These are phyloP conservation scores for Penicillium daleae DNA, from an alignment of 495 filamentous ascomycete species.

Conservation along the genomic window DNA sequence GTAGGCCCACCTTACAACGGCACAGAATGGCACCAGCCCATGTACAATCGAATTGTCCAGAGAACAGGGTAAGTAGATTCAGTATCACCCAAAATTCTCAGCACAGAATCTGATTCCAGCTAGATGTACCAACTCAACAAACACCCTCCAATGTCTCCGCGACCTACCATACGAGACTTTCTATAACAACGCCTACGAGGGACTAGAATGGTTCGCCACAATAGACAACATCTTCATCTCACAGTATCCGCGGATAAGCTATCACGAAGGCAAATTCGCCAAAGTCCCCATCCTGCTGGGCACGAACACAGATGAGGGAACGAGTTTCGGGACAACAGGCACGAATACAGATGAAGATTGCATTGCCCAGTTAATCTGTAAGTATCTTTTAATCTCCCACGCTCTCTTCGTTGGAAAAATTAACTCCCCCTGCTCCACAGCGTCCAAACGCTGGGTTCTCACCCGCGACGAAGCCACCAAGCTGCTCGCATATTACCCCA, in stretches of 20 bases:
- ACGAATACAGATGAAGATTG: conserved; percentile 49
- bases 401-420: neutral
- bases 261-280: conserved; percentile 38
- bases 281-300: conserved; percentile 52
- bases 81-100: too few species aligned
- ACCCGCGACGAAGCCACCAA: conserved; percentile 32
- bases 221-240: conserved; percentile 57
- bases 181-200: conserved; percentile 53
- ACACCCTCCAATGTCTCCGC: conserved; percentile 68
- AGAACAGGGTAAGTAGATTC: conserved; percentile 37
- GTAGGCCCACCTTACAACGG: conserved; percentile 45
- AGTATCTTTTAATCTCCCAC: conserved; percentile 7
- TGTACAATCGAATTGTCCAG: conserved; percentile 44
- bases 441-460: conserved; percentile 45
- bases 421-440: conserved; percentile 16
- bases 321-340: conserved; percentile 49
- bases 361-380: conserved; percentile 45
- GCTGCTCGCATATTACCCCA: conserved; percentile 42
- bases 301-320: conserved; percentile 55
- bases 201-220: conserved; percentile 45
- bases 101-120: neutral
- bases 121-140: conserved; percentile 58
- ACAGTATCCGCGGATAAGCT: conserved; percentile 44
- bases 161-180: conserved; percentile 57
- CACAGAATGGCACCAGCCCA: conserved; percentile 46